Base-by-base conservation (phyloP, 2,329 filamentous ascomycete species). In the Calonectria hongkongensis region DNA sequence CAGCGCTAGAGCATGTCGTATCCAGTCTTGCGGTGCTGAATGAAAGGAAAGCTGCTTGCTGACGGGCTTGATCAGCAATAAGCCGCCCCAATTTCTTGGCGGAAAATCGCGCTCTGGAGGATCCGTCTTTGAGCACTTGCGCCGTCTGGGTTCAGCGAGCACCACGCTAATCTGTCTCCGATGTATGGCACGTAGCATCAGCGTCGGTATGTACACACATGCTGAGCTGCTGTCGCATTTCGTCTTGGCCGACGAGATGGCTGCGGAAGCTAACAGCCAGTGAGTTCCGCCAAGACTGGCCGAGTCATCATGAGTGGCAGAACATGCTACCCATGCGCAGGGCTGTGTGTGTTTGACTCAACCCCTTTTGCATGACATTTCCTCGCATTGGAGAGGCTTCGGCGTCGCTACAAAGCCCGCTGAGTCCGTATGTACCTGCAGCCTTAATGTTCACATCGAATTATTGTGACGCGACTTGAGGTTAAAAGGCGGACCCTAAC, bases 1-100 rank as follows among this genome's bases (percentile, higher is more conserved):
- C 43, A 50, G 48, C 21, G 54, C 68, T 39, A 48, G 48, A 68
- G 68, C 58, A 33, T 16, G 50, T 70, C 56, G 43, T 66, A 66
- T 65, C 56, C 58, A 66, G 50, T 68, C 69, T 66, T 70, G 67
- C 47, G 71, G 75, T 62, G 71, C 56, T 77, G 77, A 73, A 71
- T 75, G 68, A 68, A 79, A 73, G 60, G 68, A 73, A 75, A 71
- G 60, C 68, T 69, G 66, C 69, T 54, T 63, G 58, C 58, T 66
- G 72, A 66, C 45, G 70, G 66, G 74, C 67, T 33, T 33, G 58
- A 65, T 58, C 47, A 36, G 50, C 56, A 54, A 30, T 28, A 58
- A 65, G 64, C 70, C 58, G 63, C 68, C 33, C 39, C 16, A 39
- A 39, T 36, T 68, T 62, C 65, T 67, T 69, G 67, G 45, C 66